Base-by-base conservation (phyloP, 441 rosid species). In the Pelargonium fulgidum region DNA sequence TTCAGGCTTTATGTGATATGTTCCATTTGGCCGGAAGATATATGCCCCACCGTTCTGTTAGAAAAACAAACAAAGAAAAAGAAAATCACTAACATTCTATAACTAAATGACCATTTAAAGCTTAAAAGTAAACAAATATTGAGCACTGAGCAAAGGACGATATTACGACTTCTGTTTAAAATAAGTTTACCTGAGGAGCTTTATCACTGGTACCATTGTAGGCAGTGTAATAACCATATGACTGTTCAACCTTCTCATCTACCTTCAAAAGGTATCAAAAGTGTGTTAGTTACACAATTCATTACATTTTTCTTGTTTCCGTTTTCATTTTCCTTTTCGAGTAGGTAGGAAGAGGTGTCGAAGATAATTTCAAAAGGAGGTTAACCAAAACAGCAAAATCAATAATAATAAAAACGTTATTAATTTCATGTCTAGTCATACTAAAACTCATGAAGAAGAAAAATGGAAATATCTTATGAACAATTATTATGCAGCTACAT, bases 11-110 rank as follows among this genome's bases (percentile, higher is more conserved):
- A 94, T 72, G 52, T 67, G 81, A 83, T 71, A 85, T 72, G 96
- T 82, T 69, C 93, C 95, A 85, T 94, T 94, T 69, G 98, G 99
- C 59, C 99, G 97, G 80, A 92, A 94, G 75, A 94, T 75, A 76
- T 94, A 94, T 36, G 98, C 99, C 72, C 99, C 99, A 0, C 85
- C 86, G 66, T 88, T 88, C 93, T 88, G 56, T 56, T 16, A 73
- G 50, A 75, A 64, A 20, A 72, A 56, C 39, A 33, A 33, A 33
- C 1, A 33, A 4, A 64, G 29, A 64, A 70, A 22, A 64, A 33
- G 33, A 44, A 22, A 58, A 56, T 33, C 19, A 50, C 17, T 52
- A 33, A 4, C 12, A 33, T 56, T 70, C 47, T 26, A 42, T 13
- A 20, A 12, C 29, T 39, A 4, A 22, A 20, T 4, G 56, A 67